These are phyloP conservation scores for Coemansia sp. DNA, from an alignment of 192 early-diverging fungal genomes.

Conservation along the genomic window DNA sequence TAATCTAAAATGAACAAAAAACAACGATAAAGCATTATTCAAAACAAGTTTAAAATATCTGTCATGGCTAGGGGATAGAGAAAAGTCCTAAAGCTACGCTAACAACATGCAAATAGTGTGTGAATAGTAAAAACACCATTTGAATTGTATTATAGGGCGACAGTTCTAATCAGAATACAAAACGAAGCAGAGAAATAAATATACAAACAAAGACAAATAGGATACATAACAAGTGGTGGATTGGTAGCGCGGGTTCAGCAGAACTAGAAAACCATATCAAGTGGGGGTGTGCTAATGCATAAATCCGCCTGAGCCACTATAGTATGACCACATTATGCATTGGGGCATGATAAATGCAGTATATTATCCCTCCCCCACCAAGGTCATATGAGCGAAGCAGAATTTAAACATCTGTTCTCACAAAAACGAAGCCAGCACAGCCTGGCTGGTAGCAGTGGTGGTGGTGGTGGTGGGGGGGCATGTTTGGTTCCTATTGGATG, in stretches of 20 bases:
- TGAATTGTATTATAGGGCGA: too few relatives aligned
- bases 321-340: background rate
- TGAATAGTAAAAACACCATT: too few relatives aligned
- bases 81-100: background rate
- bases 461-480: too few relatives aligned
- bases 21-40: background rate
- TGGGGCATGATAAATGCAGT: background rate
- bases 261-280: background rate
- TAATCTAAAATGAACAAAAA: background rate
- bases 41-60: background rate
- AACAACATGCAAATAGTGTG: too few relatives aligned
- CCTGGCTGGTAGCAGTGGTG: background rate
- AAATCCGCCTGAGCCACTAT: slow-evolving; percentile 7
- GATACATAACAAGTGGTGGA: background rate
- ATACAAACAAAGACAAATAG: background rate
- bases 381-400: background rate
- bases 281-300: background rate
- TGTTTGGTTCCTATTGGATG: background rate
- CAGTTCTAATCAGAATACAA: too few relatives aligned
- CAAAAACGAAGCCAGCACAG: background rate
- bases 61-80: background rate
- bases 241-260: background rate
- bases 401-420: background rate
- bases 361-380: background rate
- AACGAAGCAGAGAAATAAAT: too few relatives aligned